These are phyloP conservation scores for Coemansia asiatica DNA, from an alignment of 192 early-diverging fungal species.

Conservation along the genomic window DNA sequence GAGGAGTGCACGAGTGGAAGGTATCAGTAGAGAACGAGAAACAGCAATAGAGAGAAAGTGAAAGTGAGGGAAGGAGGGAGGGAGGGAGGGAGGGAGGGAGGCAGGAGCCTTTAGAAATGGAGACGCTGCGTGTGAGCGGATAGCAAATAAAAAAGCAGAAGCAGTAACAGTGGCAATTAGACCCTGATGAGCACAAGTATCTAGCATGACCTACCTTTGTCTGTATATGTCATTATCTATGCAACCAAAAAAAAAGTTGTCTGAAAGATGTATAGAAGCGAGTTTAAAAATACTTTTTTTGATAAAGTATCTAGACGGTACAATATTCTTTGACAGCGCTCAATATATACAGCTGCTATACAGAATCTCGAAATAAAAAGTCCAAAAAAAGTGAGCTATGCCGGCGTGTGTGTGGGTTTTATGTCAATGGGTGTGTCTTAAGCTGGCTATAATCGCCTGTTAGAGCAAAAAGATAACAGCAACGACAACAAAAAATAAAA, in stretches of 20 bases:
- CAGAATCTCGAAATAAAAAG: background rate
- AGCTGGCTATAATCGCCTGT: background rate
- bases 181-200: slow-evolving; percentile 3
- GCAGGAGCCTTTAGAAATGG: background rate
- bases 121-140: slow-evolving; percentile 10
- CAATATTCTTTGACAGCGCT: background rate
- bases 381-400: background rate
- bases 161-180: background rate
- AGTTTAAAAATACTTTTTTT: background rate
- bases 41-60: background rate
- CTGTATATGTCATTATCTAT: slow-evolving; percentile 30
- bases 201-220: slow-evolving; percentile 32
- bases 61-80: background rate
- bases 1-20: background rate
- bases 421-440: no score
- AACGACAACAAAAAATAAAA: slow-evolving; percentile 8
- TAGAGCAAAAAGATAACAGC: background rate
- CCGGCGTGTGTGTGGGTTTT: no score
- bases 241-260: background rate
- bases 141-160: background rate
- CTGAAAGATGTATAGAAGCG: background rate
- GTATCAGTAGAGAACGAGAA: background rate
- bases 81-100: background rate
- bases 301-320: background rate
- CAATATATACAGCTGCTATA: background rate